Base-by-base conservation (phyloP, 1,284 basidiomycete species). In the Porogramme epimiltina region DNA sequence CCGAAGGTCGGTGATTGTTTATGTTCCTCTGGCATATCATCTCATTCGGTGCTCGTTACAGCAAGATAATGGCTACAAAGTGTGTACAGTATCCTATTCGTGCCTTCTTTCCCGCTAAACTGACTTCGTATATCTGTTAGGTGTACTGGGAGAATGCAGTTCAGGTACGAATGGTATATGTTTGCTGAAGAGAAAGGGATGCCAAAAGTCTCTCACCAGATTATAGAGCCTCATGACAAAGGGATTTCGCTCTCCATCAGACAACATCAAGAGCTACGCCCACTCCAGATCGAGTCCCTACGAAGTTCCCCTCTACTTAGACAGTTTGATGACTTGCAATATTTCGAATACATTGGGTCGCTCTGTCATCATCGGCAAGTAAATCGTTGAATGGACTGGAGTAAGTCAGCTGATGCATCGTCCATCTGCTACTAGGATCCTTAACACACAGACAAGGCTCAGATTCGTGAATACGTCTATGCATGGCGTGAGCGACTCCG, bases 1-100 rank as follows among this genome's bases (percentile, higher is more conserved):
- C 91, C 91, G 0, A 92, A 91, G 81, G 89, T 87, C 62, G 43
- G 59, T n/a, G n/a, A n/a, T 49, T 18, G 24, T 24, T 23, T 37
- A 15, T 47, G 18, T 10, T n/a, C 1, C 34, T 9, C 13, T 2
- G 45, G 15, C n/a, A n/a, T n/a, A n/a, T n/a, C n/a, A n/a, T 31
- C 2, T 40, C 28, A 15, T 34, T 23, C 5, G 8, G 28, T 13
- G 8, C 13, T 31, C 6, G 8, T 13, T 31, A 31, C 2, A 89
- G 88, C 70, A 88, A 65, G 92, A 94, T 62, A 94, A 94, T 65
- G 91, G 92, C 3, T 93, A 89, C 71, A 93, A 94, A 72, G 88
- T 84, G 52, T 50, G 64, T 54, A 13, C 20, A 23, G 10, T 38
- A 18, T 37, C 8, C 33, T 26, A 15, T 8, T 18, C 38, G 19